Conservation (phyloP, 2,329 filamentous ascomycete genomes). For the Alternaria infectoria region DNA sequence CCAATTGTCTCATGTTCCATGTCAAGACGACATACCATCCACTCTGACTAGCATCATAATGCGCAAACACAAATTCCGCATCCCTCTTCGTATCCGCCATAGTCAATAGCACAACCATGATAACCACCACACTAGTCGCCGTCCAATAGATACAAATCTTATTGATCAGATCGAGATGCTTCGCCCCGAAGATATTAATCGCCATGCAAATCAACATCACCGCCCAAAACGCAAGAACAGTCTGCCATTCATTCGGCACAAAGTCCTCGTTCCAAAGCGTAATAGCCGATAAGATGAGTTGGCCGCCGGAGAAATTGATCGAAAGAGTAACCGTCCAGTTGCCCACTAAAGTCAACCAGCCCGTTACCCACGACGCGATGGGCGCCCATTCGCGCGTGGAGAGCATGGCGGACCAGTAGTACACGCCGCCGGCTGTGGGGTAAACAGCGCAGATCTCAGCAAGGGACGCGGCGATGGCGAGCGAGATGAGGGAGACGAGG, state of each 20-base stretch:
- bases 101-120: slow-evolving; percentile 67
- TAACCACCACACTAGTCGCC: slow-evolving; percentile 68
- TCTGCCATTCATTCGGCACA: slow-evolving; percentile 71
- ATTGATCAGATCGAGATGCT: slow-evolving; percentile 71
- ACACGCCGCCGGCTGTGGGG: slow-evolving; percentile 76
- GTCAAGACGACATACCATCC: slow-evolving; percentile 59
- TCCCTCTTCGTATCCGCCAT: slow-evolving; percentile 65
- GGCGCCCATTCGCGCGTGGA: slow-evolving; percentile 69
- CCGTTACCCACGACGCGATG: slow-evolving; percentile 71
- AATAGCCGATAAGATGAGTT: slow-evolving; percentile 69
- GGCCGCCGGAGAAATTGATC: slow-evolving; percentile 73
- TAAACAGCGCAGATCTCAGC: slow-evolving; percentile 79
- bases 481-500: slow-evolving; percentile 68
- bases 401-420: slow-evolving; percentile 73
- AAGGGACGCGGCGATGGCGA: slow-evolving; percentile 72
- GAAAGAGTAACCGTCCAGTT: slow-evolving; percentile 71
- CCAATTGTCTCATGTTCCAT: neutral
- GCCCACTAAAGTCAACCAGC: slow-evolving; percentile 74
- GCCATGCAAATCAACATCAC: slow-evolving; percentile 69
- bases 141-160: slow-evolving; percentile 79
- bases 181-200: slow-evolving; percentile 69
- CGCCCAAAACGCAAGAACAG: slow-evolving; percentile 74
- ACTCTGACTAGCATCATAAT: slow-evolving; percentile 70
- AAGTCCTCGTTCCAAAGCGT: slow-evolving; percentile 74
- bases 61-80: slow-evolving; percentile 69